phyloP scores from a whole-genome alignment of 495 filamentous ascomycete species.

The Xylaria bambusicola region DNA sequence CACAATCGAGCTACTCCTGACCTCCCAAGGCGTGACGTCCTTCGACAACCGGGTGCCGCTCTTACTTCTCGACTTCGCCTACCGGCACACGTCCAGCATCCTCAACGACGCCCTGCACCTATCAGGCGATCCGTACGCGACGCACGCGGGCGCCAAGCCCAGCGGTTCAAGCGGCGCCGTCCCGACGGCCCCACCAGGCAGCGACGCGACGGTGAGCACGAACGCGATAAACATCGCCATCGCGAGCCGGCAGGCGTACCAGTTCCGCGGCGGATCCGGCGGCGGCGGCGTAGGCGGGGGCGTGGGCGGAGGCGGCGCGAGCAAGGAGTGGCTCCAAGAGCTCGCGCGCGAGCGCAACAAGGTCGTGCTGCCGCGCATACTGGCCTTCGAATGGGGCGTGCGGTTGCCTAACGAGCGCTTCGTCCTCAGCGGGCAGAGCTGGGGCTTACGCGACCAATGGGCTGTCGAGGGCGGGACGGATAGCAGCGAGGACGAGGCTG shows the following conservation, averaged over 20 bases:
- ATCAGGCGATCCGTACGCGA: constrained; percentile 61
- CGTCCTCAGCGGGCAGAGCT: constrained; percentile 80
- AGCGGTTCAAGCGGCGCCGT: constrained; percentile 46
- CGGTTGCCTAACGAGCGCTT: constrained; percentile 88
- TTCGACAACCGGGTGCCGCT: constrained; percentile 95
- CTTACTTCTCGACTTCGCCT: constrained; percentile 94
- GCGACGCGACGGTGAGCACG: constrained; percentile 45
- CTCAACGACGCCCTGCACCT: constrained; percentile 68
- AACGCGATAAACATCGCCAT: constrained; percentile 56
- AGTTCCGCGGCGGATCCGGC: constrained; percentile 50
- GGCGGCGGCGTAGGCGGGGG: constrained; percentile 23
- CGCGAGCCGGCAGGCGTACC: constrained; percentile 49
- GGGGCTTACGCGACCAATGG: constrained; percentile 83
- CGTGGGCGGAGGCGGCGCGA: constrained; percentile 51
- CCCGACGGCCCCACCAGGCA: constrained; percentile 42
- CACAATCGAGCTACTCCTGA: constrained; percentile 86
- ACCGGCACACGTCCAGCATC: constrained; percentile 71
- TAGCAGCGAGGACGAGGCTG: constrained; percentile 58
- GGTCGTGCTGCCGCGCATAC: constrained; percentile 72
- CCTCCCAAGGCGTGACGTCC: constrained; percentile 79
- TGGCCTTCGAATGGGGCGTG: constrained; percentile 74
- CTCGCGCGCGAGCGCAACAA: constrained; percentile 80
- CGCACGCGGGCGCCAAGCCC: constrained; percentile 51
- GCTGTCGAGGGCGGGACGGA: constrained; percentile 42
- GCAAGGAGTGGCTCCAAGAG: constrained; percentile 86